Conservation (phyloP, 768 basidiomycete genomes). For the Pisolithus marmoratus region DNA sequence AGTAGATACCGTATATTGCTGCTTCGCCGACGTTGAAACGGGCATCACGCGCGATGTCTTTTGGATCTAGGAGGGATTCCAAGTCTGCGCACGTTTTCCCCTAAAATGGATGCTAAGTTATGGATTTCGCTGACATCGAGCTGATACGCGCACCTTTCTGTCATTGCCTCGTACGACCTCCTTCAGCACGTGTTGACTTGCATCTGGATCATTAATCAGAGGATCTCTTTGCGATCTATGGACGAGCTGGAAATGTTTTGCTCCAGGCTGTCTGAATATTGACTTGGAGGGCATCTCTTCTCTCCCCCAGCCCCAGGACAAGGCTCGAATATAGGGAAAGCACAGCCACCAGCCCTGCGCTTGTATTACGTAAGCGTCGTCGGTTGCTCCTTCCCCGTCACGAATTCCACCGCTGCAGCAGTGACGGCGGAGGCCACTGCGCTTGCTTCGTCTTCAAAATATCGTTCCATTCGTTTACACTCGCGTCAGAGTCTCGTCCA, state of each 20-base stretch:
- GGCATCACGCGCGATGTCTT: slow-evolving; percentile 42
- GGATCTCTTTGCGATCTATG: slow-evolving; percentile 96
- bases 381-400: slow-evolving; percentile 23
- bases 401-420: slow-evolving; percentile 18
- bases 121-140: slow-evolving; percentile 10
- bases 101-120: slow-evolving; percentile 32
- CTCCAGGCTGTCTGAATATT: slow-evolving; percentile 84
- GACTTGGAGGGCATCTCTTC: slow-evolving; percentile 70
- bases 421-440: slow-evolving; percentile 11
- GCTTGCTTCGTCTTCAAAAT: slow-evolving; percentile 4
- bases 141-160: slow-evolving; percentile 45
- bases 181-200: slow-evolving; percentile 85
- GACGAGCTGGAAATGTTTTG: slow-evolving; percentile 93
- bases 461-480: slow-evolving; percentile 3
- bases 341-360: slow-evolving; percentile 5
- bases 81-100: slow-evolving; percentile 81
- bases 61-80: slow-evolving; percentile 49
- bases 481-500: neutral
- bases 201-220: slow-evolving; percentile 88
- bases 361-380: slow-evolving; percentile 25
- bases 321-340: neutral
- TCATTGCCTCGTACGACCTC: slow-evolving; percentile 67
- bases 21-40: slow-evolving; percentile 79
- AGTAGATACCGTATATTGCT: slow-evolving; percentile 83
- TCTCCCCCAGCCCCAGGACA: neutral